phyloP scores from a whole-genome alignment of 73 alveolate genomes.

The Paramecium octaurelia region DNA sequence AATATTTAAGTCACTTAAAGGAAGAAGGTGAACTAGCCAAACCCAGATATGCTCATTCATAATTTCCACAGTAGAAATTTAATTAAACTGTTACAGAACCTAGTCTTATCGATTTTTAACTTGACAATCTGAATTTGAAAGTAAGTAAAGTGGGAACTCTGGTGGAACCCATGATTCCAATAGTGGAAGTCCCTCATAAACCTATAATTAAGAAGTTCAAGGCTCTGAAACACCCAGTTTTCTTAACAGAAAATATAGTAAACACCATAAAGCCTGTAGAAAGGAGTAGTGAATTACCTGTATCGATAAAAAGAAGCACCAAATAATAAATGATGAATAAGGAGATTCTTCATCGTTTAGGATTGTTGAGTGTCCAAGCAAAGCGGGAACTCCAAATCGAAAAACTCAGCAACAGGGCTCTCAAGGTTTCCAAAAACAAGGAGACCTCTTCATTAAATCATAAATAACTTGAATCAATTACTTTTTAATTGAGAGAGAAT shows the following conservation, averaged over 20 bases:
- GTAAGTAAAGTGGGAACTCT: not conserved
- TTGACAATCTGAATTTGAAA: not conserved
- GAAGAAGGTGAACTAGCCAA: not conserved
- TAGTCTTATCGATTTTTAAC: not conserved
- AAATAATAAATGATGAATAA: conserved; percentile 32
- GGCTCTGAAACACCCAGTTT: not conserved
- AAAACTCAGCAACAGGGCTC: not conserved
- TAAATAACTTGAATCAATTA: not conserved
- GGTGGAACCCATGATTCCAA: conserved; percentile 13
- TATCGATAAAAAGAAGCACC: not conserved
- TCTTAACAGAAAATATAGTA: not conserved
- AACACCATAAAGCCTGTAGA: not conserved
- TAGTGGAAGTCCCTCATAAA: not conserved
- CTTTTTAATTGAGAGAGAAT: not conserved
- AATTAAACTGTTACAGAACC: not conserved
- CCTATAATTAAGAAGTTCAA: not conserved
- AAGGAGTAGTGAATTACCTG: not conserved
- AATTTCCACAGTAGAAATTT: not conserved
- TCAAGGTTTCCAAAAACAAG: not conserved
- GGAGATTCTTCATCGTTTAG: not conserved
- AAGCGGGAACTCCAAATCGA: conserved; percentile 9
- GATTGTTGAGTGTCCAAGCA: conserved; percentile 28
- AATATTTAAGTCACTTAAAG: not conserved
- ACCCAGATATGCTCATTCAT: not conserved
- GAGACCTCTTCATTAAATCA: not conserved